Percentiles rank a stretch among this genome's conserved stretches.
These are phyloP conservation scores for Drechmeria coniospora DNA, from an alignment of 2,329 filamentous ascomycete species.

Conservation along the genomic window DNA sequence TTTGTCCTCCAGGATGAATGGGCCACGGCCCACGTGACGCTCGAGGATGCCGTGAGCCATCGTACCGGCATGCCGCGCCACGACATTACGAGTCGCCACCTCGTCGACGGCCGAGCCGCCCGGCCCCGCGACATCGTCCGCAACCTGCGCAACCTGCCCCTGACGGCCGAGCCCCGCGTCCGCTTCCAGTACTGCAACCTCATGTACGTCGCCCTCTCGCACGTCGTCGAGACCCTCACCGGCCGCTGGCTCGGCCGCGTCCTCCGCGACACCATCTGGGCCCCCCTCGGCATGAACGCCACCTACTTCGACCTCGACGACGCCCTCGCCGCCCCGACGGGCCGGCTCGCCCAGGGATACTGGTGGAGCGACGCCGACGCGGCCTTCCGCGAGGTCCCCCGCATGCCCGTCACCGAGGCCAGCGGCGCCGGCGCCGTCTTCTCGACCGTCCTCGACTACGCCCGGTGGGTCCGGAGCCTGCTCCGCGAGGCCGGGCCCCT, in stretches of 20 bases:
- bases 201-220: slow-evolving; percentile 29
- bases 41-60: slow-evolving; percentile 39
- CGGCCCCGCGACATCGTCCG: slow-evolving; percentile 19
- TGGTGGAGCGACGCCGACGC: slow-evolving; percentile 16
- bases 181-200: slow-evolving; percentile 33
- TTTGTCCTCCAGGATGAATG: slow-evolving; percentile 32
- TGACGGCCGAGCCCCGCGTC: slow-evolving; percentile 26
- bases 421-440: slow-evolving; percentile 26
- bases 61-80: slow-evolving; percentile 32
- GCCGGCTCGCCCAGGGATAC: slow-evolving; percentile 26
- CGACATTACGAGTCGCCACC: slow-evolving; percentile 11
- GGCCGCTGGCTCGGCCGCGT: slow-evolving; percentile 22
- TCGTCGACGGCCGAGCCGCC: background rate
- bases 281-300: slow-evolving; percentile 29
- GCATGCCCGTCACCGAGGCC: slow-evolving; percentile 12
- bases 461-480: slow-evolving; percentile 32
- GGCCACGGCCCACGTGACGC: slow-evolving; percentile 31
- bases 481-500: slow-evolving; percentile 15
- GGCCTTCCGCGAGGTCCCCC: slow-evolving; percentile 11
- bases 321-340: slow-evolving; percentile 8
- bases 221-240: slow-evolving; percentile 29
- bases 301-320: slow-evolving; percentile 17
- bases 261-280: slow-evolving; percentile 25
- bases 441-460: slow-evolving; percentile 31
- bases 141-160: slow-evolving; percentile 27